Base-by-base conservation (phyloP, 2,329 filamentous ascomycete genomes). In the Chaetomiaceae sp. region DNA sequence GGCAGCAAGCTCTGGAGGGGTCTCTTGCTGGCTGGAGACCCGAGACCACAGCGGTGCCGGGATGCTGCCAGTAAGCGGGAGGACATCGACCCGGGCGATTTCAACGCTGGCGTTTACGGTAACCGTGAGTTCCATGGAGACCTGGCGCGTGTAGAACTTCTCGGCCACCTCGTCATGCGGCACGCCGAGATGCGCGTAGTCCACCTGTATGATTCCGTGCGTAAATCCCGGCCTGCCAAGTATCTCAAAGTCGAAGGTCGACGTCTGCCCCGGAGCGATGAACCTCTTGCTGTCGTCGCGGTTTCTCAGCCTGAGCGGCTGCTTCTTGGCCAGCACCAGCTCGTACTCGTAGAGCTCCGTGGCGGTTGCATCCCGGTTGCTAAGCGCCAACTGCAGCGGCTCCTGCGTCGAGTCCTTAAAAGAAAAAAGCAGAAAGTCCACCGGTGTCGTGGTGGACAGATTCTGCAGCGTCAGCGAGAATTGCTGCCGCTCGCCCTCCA, bases 41-140 rank as follows among this genome's bases (percentile, higher is more conserved):
- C 69, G 68, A 42, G 65, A 60, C 80, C 85, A 88, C 1, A 83
- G 61, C 3, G 74, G 68, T 24, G 62, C 64, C 1, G 84, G 83
- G 42, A 93, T 79, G 39, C 78, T 72, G 10, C 79, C 77, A 38
- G 80, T 79, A 10, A 95, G 75, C 1, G 88, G 83, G 27, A 93
- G 65, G 15, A 94, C 74, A 59, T 96, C 90, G 54, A 90, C 81
- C 30, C 88, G 78, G 27, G 83, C 76, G 9, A 96, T 72, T 59
- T 96, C 88, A 20, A 96, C 75, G 59, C 88, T 93, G 3, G 89
- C 86, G 60, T 96, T 96, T 38, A 97, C 91, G 5, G 91, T 96
- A 14, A 96, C 79, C 0, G 84, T 87, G 47, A 97, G 70, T 12
- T 88, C 86, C 22, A 95, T 72, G 15, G 83, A 83, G 14, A 95